phyloP scores from a whole-genome alignment of 78 protist species.

The Protostelium mycophagum region DNA sequence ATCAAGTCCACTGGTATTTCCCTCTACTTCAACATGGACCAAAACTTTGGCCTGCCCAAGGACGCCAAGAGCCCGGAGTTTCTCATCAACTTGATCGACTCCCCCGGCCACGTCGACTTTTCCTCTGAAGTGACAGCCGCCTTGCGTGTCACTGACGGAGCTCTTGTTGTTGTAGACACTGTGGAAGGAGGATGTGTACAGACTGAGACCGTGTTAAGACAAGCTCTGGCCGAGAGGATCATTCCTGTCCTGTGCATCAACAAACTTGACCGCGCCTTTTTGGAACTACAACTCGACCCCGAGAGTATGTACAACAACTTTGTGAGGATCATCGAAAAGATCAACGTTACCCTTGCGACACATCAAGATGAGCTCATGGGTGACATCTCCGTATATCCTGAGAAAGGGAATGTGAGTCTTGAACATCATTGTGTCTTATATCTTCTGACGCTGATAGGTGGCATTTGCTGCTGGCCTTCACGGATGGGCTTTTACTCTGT shows the following conservation, averaged over 20 bases:
- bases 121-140: slow-evolving; percentile 88
- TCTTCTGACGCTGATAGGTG: too few relatives aligned
- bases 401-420: too few relatives aligned
- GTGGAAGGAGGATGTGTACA: slow-evolving; percentile 92
- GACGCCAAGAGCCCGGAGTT: slow-evolving; percentile 27
- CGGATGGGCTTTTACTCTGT: slow-evolving; percentile 97
- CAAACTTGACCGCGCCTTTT: slow-evolving; percentile 72
- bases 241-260: slow-evolving; percentile 76
- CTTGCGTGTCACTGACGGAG: slow-evolving; percentile 90
- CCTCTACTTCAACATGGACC: slow-evolving; percentile 47
- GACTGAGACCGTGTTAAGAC: slow-evolving; percentile 92
- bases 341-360: slow-evolving; percentile 79
- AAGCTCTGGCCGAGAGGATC: slow-evolving; percentile 83
- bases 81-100: slow-evolving; percentile 88
- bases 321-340: slow-evolving; percentile 63
- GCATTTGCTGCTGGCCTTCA: slow-evolving; percentile 95
- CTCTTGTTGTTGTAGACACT: slow-evolving; percentile 89
- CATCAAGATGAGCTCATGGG: slow-evolving; percentile 46
- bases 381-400: slow-evolving; percentile 26
- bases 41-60: background rate
- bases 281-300: slow-evolving; percentile 52
- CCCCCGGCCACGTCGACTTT: slow-evolving; percentile 97
- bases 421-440: too few relatives aligned
- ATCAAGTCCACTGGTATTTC: slow-evolving; percentile 81
- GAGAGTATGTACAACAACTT: slow-evolving; percentile 75